Percentiles rank a stretch among this genome's conserved stretches.
phyloP scores from a whole-genome alignment of 305 asterid genomes.

The Solanum hybrid region DNA sequence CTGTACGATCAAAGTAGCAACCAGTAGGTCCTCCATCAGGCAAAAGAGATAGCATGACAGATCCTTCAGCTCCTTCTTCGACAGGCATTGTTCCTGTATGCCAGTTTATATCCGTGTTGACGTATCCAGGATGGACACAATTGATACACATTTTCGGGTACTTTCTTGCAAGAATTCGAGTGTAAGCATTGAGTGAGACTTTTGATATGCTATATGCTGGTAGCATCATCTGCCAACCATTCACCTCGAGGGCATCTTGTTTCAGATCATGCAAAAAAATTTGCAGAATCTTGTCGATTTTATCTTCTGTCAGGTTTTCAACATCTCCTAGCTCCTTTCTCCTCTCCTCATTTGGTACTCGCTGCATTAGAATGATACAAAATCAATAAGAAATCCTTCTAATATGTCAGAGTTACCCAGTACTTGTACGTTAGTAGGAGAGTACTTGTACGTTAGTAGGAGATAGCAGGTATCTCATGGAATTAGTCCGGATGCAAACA shows the following conservation, averaged over 20 bases:
- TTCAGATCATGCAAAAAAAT: constrained; percentile 43
- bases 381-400: background rate
- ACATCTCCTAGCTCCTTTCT: constrained; percentile 54
- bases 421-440: too few species aligned
- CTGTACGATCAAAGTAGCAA: constrained; percentile 52
- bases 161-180: constrained; percentile 63
- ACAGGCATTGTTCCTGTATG: constrained; percentile 51
- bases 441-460: background rate
- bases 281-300: constrained; percentile 40
- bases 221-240: constrained; percentile 78
- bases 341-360: constrained; percentile 48
- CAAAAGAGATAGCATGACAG: constrained; percentile 55
- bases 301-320: constrained; percentile 48
- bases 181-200: constrained; percentile 62
- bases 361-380: constrained; percentile 26
- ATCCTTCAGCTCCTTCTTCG: constrained; percentile 69
- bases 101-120: constrained; percentile 67
- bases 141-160: constrained; percentile 59
- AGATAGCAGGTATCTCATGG: background rate
- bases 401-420: background rate
- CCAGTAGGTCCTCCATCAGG: constrained; percentile 67
- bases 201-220: constrained; percentile 85
- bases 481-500: background rate
- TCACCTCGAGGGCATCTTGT: constrained; percentile 40
- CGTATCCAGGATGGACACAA: constrained; percentile 74